Evolutionary conservation across 2,329 filamentous ascomycete species (phyloP).

Genomic region (Diaporthe ampelina): DNA sequence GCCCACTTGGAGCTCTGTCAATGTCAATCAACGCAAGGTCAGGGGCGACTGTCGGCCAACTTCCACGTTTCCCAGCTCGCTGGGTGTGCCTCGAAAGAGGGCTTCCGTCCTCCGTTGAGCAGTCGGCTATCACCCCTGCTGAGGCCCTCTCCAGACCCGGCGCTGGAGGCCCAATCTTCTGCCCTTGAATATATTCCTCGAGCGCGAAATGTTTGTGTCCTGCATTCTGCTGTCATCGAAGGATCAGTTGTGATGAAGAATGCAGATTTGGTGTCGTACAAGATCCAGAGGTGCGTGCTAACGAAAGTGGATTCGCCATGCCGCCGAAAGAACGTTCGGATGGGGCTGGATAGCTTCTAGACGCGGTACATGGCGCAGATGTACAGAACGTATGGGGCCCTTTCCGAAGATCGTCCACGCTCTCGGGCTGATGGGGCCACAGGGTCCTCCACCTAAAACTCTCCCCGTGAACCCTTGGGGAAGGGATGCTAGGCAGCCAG

Average conservation of each 20-base stretch:
- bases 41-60: slow-evolving; percentile 37
- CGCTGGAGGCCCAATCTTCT: slow-evolving; percentile 5
- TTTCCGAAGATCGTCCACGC: slow-evolving; percentile 40
- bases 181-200: slow-evolving; percentile 5
- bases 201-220: not conserved
- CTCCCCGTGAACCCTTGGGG: slow-evolving; percentile 38
- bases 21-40: slow-evolving; percentile 19
- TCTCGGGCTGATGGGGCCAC: slow-evolving; percentile 38
- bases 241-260: slow-evolving; percentile 20
- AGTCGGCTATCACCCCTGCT: not conserved
- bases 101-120: not conserved
- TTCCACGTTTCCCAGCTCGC: slow-evolving; percentile 30
- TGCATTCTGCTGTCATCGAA: slow-evolving; percentile 26
- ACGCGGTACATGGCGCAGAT: slow-evolving; percentile 38
- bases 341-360: slow-evolving; percentile 37
- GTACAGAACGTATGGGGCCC: slow-evolving; percentile 40
- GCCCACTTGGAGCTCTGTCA: slow-evolving; percentile 29
- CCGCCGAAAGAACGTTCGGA: slow-evolving; percentile 40
- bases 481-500: slow-evolving; percentile 25
- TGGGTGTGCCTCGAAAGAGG: slow-evolving; percentile 25
- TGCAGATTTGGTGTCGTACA: slow-evolving; percentile 42
- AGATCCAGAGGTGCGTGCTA: slow-evolving; percentile 39
- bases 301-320: slow-evolving; percentile 40
- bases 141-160: not conserved
- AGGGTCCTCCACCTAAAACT: slow-evolving; percentile 35